phyloP scores from a whole-genome alignment of 371 early-diverging fungal species.

The Rhizopus delemar region DNA sequence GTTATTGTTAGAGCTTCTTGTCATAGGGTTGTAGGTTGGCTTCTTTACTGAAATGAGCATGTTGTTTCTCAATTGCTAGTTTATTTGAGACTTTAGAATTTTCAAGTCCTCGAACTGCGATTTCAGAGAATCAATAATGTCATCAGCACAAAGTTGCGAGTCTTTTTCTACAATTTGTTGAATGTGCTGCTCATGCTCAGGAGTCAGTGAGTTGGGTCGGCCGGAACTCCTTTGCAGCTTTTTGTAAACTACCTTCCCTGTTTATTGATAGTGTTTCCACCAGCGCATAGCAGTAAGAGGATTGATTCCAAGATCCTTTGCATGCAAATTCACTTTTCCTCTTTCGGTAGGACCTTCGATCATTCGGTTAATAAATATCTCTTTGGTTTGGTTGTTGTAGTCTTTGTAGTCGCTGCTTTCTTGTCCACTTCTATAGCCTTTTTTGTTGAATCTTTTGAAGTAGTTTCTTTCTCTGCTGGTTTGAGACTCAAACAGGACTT shows the following conservation, averaged over 20 bases:
- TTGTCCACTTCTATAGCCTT: no score
- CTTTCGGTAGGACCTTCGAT: no score
- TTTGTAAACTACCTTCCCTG: neutral
- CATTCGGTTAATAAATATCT: no score
- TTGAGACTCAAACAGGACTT: no score
- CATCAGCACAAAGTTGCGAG: neutral
- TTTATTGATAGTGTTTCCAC: neutral
- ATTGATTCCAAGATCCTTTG: neutral
- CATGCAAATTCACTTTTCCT: no score
- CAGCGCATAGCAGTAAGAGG: constrained; percentile 2
- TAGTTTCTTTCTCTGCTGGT: no score
- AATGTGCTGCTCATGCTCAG: neutral
- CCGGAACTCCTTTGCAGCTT: neutral
- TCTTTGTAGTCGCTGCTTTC: no score
- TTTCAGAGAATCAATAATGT: no score
- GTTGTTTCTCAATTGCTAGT: constrained; percentile 6
- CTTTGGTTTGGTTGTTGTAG: no score
- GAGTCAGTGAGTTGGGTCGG: neutral
- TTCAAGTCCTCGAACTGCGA: no score
- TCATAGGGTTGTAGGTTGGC: constrained; percentile 12
- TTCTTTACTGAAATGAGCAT: constrained; percentile 10
- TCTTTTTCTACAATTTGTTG: neutral
- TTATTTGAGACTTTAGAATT: constrained; percentile 6
- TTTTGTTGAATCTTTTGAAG: no score
- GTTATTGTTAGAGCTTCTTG: constrained; percentile 10